Evolutionary conservation across 805 yeast genomes (phyloP), one percentile per base, ranked within the genome.

Genomic region (Groenewaldozyma tartarivorans): DNA sequence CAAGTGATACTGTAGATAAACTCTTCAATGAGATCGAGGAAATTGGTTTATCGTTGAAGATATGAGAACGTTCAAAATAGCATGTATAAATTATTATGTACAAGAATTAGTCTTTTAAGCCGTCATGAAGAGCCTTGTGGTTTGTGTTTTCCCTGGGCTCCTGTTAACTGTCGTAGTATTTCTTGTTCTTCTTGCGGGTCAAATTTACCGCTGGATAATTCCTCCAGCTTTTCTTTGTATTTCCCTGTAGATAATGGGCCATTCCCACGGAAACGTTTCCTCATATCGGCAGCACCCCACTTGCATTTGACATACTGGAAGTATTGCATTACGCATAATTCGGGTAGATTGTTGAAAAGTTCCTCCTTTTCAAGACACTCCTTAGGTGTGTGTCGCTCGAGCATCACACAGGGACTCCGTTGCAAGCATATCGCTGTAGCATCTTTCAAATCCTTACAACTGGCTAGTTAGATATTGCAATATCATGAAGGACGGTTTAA

Each of bases 371-470:
- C 81, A 17, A 88, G 61, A 56, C 98, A 90, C 44, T 86, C 79
- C 47, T 85, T 80, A 2, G 97, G 97, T 1, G 84, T 84, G 61
- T 92, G 72, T 49, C 98, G 71, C 47, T 92, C 84, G 18, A 90
- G 72, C 66, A 90, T 70, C 38, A 90, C 98, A 61, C 98, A 90
- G 13, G 97, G 97, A 4, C 96, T 87, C 55, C 96, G 74, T 60
- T 90, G 98, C 37, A 90, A 71, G 59, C 98, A 90, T 17, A 90
- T 79, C 6, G 97, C 97, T 43, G 92, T 84, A n/a, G 94, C 95
- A 52, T 76, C 86, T 55, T 88, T 76, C 57, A 90, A 94, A 61
- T 90, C 98, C 55, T 83, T 81, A 61, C 98, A 90, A 69, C 95
- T 87, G 22, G 11, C 35, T n/a, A n/a, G n/a, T n/a, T n/a, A n/a